Evolutionary conservation across 1,139 yeast species (phyloP).

Genomic region (Hansenula anomala): DNA sequence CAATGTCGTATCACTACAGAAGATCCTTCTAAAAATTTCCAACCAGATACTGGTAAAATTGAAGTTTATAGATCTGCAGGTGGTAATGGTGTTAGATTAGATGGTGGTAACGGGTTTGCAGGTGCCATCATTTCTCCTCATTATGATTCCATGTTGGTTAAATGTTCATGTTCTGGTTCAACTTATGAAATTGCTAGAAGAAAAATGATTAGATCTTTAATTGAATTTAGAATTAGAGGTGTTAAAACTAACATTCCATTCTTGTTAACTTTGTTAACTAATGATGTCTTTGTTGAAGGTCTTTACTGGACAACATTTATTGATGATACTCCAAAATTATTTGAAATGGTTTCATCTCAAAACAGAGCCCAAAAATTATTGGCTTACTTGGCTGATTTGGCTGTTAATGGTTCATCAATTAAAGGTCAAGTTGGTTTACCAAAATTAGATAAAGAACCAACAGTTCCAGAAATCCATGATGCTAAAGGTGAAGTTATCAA

Average conservation of each 20-base stretch:
- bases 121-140: slow-evolving; percentile 97
- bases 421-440: slow-evolving; percentile 95
- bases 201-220: slow-evolving; percentile 93
- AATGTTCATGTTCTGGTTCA: slow-evolving; percentile 94
- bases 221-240: slow-evolving; percentile 97
- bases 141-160: slow-evolving; percentile 97
- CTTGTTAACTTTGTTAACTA: slow-evolving; percentile 85
- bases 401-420: slow-evolving; percentile 92
- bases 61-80: slow-evolving; percentile 99
- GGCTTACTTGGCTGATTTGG: slow-evolving; percentile 84
- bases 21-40: slow-evolving; percentile 94
- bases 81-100: slow-evolving; percentile 98
- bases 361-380: slow-evolving; percentile 95
- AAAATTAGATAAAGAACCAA: slow-evolving; percentile 69
- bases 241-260: slow-evolving; percentile 98
- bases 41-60: slow-evolving; percentile 97
- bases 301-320: slow-evolving; percentile 98
- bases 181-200: slow-evolving; percentile 95
- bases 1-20: slow-evolving; percentile 99
- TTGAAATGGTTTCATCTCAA: slow-evolving; percentile 92
- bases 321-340: slow-evolving; percentile 94
- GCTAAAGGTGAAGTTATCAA: slow-evolving; percentile 51
- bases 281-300: slow-evolving; percentile 84
- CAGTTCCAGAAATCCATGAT: slow-evolving; percentile 68
- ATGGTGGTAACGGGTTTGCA: slow-evolving; percentile 99